Base-by-base conservation (phyloP, 139 green algal genomes). In the Pseudopediastrum boryanum region DNA sequence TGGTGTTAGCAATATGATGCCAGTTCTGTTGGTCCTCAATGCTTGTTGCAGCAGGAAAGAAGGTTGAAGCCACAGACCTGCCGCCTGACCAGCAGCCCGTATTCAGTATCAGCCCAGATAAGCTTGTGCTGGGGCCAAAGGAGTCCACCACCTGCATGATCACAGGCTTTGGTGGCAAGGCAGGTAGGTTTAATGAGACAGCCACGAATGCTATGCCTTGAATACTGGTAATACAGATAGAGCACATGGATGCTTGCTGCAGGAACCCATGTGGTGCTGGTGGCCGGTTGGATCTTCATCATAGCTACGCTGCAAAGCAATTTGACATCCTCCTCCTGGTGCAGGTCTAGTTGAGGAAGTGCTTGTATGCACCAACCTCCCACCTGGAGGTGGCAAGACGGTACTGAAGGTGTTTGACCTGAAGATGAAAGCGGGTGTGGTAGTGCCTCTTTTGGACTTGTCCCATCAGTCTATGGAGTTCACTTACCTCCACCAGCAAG, bases 371-470 rank as follows among this genome's bases (percentile, higher is more conserved):
- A n/a, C n/a, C n/a, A n/a, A n/a, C n/a, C n/a, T n/a, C n/a, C n/a
- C n/a, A n/a, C n/a, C n/a, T n/a, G 63, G 59, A 36, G n/a, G 73
- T 8, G 6, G 64, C 31, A 75, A 44, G 35, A 77, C 65, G 58
- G 43, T 33, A 16, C 19, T 63, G 31, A 36, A 42, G 23, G 54
- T 82, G 8, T 92, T 90, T 79, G 83, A 92, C 50, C 64, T 86
- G 12, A 8, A 27, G 25, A 39, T 78, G 51, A 41, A 61, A 27
- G 88, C 85, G 12, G 73, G 89, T 9, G 86, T 95, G 25, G 84
- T 85, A 13, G 74, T 74, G 13, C 92, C 92, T 7, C 73, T 93
- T 51, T 84, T 96, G 65, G 84, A 93, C 21, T 90, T 94, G 39
- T 91, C 85, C 13, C 73, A 85, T 43, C 78, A 78, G 8, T 35